phyloP scores from a whole-genome alignment of 306 rosid species.

The Pyrus pyrifolia region DNA sequence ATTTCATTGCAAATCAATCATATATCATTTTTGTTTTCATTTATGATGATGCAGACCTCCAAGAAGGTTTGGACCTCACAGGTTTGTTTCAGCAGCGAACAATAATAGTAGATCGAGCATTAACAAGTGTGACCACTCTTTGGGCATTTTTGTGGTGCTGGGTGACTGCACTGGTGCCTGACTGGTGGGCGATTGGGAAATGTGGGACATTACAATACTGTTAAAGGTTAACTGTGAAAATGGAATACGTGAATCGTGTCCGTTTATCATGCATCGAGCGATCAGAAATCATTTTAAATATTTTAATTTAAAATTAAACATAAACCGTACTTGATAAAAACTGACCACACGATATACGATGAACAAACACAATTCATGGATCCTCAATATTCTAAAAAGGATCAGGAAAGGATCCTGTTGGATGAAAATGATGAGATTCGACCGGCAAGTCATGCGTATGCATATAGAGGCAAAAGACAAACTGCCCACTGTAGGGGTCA shows the following conservation, averaged over 20 bases:
- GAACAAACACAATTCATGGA: too few species aligned
- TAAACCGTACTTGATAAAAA: too few species aligned
- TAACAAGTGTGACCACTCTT: not conserved
- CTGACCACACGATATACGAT: too few species aligned
- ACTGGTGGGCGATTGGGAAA: not conserved
- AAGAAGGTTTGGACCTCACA: not conserved
- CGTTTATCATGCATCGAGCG: too few species aligned
- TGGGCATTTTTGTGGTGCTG: not conserved
- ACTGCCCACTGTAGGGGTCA: too few species aligned
- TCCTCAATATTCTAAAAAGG: fast-evolving
- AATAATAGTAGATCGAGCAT: not conserved
- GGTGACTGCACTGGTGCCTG: not conserved
- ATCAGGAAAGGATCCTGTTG: too few species aligned
- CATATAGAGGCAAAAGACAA: too few species aligned
- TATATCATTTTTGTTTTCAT: not conserved
- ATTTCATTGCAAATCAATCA: not conserved
- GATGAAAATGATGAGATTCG: too few species aligned
- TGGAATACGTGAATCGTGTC: too few species aligned
- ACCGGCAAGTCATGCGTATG: too few species aligned
- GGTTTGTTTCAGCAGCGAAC: not conserved
- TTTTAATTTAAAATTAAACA: too few species aligned
- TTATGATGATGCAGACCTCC: not conserved
- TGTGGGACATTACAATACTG: not conserved
- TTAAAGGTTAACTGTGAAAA: not conserved
- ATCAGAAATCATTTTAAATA: too few species aligned